A percentile compares a stretch with the other conserved stretches of the same genome.
Evolutionary conservation across 192 early-diverging fungal species (phyloP).

Genomic region (Rhizoclosmatium sp.): DNA sequence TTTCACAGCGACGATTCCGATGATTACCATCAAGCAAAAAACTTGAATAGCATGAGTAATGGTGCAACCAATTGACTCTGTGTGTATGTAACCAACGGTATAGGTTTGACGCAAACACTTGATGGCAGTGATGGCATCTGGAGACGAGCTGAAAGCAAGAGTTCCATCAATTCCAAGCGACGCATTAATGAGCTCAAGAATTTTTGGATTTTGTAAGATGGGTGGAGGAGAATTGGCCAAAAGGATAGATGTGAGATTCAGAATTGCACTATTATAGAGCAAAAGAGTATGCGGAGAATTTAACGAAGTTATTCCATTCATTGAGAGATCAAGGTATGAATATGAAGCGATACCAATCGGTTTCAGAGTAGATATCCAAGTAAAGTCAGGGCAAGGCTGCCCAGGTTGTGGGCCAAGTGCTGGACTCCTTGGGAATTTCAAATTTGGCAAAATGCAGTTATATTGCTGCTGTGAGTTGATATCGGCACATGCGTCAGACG

Average conservation of each 20-base stretch:
- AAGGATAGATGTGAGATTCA: slow-evolving; percentile 45
- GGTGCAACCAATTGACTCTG: slow-evolving; percentile 49
- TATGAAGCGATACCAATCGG: neutral
- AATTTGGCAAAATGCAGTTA: slow-evolving; percentile 4
- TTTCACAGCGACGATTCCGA: slow-evolving; percentile 43
- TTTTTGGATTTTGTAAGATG: neutral
- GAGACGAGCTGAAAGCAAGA: neutral
- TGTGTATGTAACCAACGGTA: slow-evolving; percentile 44
- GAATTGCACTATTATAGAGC: slow-evolving; percentile 47
- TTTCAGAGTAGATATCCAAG: neutral
- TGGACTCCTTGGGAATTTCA: neutral
- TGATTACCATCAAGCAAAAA: slow-evolving; percentile 44
- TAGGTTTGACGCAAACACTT: slow-evolving; percentile 23
- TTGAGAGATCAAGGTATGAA: neutral
- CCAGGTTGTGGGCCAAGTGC: neutral
- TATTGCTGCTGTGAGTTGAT: neutral
- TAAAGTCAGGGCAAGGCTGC: neutral
- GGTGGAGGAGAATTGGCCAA: neutral
- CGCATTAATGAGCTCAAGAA: neutral
- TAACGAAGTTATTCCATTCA: neutral
- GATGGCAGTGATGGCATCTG: neutral
- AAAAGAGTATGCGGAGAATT: neutral
- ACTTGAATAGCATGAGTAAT: slow-evolving; percentile 39
- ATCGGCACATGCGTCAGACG: neutral
- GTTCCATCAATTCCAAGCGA: slow-evolving; percentile 9